These are phyloP conservation scores for Leccinum subfulvum DNA, from an alignment of 1,284 basidiomycete genomes.

Conservation along the genomic window DNA sequence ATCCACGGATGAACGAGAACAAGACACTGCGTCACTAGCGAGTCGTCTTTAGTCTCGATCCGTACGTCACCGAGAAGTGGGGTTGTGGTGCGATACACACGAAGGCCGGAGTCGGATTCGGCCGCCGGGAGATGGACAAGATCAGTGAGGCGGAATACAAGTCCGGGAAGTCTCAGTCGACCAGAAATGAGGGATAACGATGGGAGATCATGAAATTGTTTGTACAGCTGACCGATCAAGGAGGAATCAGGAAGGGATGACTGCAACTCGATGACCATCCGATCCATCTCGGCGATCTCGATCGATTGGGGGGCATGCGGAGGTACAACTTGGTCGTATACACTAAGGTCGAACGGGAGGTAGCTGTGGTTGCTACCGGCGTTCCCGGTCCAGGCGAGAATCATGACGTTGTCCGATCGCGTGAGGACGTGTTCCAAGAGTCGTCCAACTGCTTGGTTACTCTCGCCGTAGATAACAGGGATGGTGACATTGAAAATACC, in stretches of 20 bases:
- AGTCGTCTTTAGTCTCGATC: not conserved
- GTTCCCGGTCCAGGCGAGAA: no score
- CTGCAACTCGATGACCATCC: not conserved
- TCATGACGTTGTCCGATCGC: no score
- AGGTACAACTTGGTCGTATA: not conserved
- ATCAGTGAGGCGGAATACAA: not conserved
- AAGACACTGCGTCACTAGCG: not conserved
- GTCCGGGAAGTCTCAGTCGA: not conserved
- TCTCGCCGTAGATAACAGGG: no score
- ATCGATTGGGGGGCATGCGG: not conserved
- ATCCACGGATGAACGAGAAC: not conserved
- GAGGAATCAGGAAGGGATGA: not conserved
- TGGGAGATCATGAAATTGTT: not conserved
- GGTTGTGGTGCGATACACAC: not conserved
- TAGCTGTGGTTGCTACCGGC: no score
- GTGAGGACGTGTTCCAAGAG: no score
- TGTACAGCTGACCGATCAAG: not conserved
- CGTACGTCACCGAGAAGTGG: not conserved
- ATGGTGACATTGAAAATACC: no score
- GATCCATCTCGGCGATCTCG: not conserved
- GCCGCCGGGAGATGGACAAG: not conserved
- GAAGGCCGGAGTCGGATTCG: not conserved
- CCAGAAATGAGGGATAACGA: not conserved
- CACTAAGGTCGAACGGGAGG: not conserved
- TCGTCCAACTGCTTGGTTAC: no score